Evolutionary conservation across 768 basidiomycete genomes (phyloP), one percentile per base, ranked within the genome.

Genomic region (Russula sp.): DNA sequence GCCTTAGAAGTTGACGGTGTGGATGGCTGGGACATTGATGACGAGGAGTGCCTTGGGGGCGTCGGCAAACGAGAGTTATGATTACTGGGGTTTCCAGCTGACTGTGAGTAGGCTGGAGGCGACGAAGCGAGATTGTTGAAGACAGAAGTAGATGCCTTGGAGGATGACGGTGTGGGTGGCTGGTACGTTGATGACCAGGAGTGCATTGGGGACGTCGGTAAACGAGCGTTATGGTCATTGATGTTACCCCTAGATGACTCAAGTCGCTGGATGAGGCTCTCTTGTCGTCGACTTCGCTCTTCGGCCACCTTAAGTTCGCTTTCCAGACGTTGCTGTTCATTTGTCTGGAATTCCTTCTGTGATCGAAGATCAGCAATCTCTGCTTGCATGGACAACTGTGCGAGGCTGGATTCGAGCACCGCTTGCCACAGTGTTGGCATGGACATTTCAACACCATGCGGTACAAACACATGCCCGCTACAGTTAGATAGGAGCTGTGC

Each of bases 401-500:
- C 71, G 22, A 85, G 68, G 66, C 83, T 86, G 2, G 82, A 78
- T 34, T 82, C 79, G 37, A 84, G 64, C 14, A 84, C 64, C 3
- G 77, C 69, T 34, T 74, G 69, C n/a, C 73, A 73, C 63, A 73
- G 65, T 6, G 68, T 66, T 5, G 64, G 57, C 31, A 70, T 47
- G 16, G 72, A 71, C 18, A 58, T 32, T 45, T 64, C 61, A 44
- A 55, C 57, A 27, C 69, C 64, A 20, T 69, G 74, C 1, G 80
- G 75, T 13, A 79, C 70, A 65, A 85, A 80, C 55, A 84, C 71
- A 60, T 88, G 82, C 0, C 81, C 85, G 0, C 84, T 86, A 66
- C 78, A 86, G 56, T 86, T 78, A 3, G 77, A 73, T 27, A 89
- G 77, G 3, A 87, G 78, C 62, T 86, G 84, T 0, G 84, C 81